These are phyloP conservation scores for Talaromyces wortmannii DNA, from an alignment of 495 filamentous ascomycete genomes.

Conservation along the genomic window DNA sequence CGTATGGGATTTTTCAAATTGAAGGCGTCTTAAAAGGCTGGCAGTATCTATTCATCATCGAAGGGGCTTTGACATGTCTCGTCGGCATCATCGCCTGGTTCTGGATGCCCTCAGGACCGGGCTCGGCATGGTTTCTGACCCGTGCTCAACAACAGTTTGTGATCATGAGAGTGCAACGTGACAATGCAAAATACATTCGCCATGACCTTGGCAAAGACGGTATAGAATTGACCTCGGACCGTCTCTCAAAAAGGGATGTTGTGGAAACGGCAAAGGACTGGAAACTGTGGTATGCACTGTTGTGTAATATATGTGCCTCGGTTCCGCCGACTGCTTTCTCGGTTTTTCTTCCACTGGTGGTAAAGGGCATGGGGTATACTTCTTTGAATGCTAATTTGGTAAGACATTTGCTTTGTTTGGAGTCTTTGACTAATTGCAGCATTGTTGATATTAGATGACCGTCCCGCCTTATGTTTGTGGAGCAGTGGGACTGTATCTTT, in stretches of 20 bases:
- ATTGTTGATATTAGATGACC: slow-evolving; percentile 7
- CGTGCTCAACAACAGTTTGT: neutral
- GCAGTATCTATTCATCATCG: slow-evolving; percentile 71
- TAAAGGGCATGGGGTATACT: slow-evolving; percentile 11
- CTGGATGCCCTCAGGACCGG: slow-evolving; percentile 54
- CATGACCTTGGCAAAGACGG: neutral
- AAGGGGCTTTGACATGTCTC: slow-evolving; percentile 54
- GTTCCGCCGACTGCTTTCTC: neutral
- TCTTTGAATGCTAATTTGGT: slow-evolving; percentile 13
- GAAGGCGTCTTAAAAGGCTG: slow-evolving; percentile 45
- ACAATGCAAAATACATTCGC: neutral
- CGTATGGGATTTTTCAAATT: slow-evolving; percentile 58
- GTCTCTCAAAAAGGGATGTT: slow-evolving; percentile 36
- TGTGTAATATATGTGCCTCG: neutral
- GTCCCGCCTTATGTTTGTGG: slow-evolving; percentile 10
- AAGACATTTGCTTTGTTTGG: neutral
- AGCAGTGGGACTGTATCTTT: slow-evolving; percentile 6
- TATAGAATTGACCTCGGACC: neutral
- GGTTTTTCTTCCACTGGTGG: neutral
- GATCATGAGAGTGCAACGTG: neutral
- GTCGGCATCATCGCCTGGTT: slow-evolving; percentile 55
- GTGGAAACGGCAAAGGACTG: slow-evolving; percentile 40
- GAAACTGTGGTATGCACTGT: slow-evolving; percentile 32
- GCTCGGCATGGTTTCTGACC: slow-evolving; percentile 52
- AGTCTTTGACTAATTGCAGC: slow-evolving; percentile 2